Base-by-base conservation (phyloP, 495 filamentous ascomycete genomes). In the Penicillium cinerascens region DNA sequence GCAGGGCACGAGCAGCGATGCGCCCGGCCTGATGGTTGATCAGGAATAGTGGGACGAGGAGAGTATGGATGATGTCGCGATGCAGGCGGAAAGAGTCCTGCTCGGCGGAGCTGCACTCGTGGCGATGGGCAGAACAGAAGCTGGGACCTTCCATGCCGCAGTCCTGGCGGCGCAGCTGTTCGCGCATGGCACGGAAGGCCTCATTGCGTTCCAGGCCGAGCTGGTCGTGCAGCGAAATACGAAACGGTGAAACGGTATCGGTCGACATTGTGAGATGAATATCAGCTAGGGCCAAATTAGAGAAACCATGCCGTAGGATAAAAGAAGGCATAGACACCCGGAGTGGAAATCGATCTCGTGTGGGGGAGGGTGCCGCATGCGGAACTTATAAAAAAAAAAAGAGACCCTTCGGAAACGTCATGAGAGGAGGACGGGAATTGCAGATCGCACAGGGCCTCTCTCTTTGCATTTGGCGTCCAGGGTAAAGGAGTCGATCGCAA, bases 31-130 rank as follows among this genome's bases (percentile, higher is more conserved):
- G 76, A 50, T 75, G 67, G 64, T 79, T 79, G 49, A 84, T 77
- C 45, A 82, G 69, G 54, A 82, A 77, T 8, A 85, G 65, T 8
- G 82, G 82, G 13, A 81, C 73, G 43, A 82, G 71, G 16, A 84
- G 70, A 36, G 80, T 79, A 56, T 84, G 79, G 49, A 83, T 79
- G 47, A 84, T 75, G 44, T 84, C 82, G 55, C 81, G 79, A 49
- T 84, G 79, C n/a, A 83, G 68, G 6, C 82, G 72, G 64, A 78
- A 82, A 20, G 68, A 63, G 43, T 72, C 70, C 57, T 77, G 71
- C 36, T 74, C 70, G 40, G 71, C 52, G 21, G 59, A 39, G 46
- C 65, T 62, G 59, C 72, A 76, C 42, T 63, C 61, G 45, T 71
- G 63, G 37, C 54, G 61, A 57, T 83, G 80, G 41, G 58, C 56